Conservation (phyloP, 352 stramenopile species). For the Pythium sukuiense region DNA sequence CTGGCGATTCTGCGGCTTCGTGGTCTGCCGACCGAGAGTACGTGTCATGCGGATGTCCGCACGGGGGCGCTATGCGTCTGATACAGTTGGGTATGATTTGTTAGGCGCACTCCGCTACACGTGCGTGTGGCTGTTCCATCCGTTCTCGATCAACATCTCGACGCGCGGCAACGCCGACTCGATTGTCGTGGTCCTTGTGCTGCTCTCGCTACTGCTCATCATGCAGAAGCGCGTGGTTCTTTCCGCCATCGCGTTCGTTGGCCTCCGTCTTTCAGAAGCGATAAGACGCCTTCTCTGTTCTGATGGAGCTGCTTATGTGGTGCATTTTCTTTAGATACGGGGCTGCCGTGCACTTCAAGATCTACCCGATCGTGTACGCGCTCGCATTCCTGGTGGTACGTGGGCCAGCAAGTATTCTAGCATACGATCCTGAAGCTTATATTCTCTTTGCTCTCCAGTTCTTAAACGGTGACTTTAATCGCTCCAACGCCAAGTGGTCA, state of each 20-base stretch:
- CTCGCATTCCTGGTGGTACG: slow-evolving; percentile 85
- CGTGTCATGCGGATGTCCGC: background rate
- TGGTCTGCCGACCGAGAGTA: slow-evolving; percentile 47
- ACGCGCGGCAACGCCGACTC: slow-evolving; percentile 97
- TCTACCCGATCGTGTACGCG: slow-evolving; percentile 99
- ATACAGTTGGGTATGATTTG: background rate
- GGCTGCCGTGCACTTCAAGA: slow-evolving; percentile 97
- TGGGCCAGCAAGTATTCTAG: background rate
- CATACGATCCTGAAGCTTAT: background rate
- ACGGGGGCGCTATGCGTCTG: too few relatives aligned
- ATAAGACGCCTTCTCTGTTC: background rate
- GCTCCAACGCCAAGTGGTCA: slow-evolving; percentile 46
- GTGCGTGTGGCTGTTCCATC: slow-evolving; percentile 97
- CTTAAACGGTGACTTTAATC: slow-evolving; percentile 64
- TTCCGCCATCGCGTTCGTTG: slow-evolving; percentile 60
- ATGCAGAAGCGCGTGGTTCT: slow-evolving; percentile 79
- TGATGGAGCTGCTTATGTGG: background rate
- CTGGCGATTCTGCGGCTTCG: slow-evolving; percentile 79
- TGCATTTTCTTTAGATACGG: slow-evolving; percentile 73
- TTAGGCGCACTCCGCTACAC: slow-evolving; percentile 65
- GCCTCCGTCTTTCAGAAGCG: background rate
- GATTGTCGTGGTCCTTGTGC: slow-evolving; percentile 92
- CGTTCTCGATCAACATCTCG: slow-evolving; percentile 98
- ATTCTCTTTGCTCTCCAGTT: slow-evolving; percentile 36
- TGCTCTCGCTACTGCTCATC: slow-evolving; percentile 88